A percentile compares a stretch with the other conserved stretches of the same genome.
phyloP scores from a whole-genome alignment of 2,329 filamentous ascomycete species.

The Seiridium unicorne region DNA sequence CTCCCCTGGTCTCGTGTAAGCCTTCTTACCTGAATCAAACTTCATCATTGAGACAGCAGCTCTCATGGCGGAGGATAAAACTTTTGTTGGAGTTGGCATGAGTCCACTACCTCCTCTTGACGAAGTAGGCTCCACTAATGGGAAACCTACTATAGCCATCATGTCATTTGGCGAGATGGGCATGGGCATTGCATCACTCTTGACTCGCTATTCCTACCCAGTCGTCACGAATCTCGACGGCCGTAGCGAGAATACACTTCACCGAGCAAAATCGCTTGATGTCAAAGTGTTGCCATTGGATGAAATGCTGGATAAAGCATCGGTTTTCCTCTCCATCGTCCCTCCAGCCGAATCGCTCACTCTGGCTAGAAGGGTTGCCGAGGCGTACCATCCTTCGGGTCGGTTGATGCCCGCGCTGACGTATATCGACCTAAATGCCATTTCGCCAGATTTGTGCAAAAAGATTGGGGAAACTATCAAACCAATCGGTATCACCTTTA shows the following conservation, averaged over 20 bases:
- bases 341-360: not conserved
- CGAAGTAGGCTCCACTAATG: not conserved
- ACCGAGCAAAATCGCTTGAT: not conserved
- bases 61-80: not conserved
- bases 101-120: not conserved
- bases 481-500: not conserved
- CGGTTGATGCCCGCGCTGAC: not conserved
- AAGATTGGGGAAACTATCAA: not conserved
- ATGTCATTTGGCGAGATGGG: conserved; percentile 1
- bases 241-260: not conserved
- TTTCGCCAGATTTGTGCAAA: not conserved
- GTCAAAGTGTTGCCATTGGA: not conserved
- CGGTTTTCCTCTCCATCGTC: not conserved
- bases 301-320: not conserved
- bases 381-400: not conserved
- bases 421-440: not conserved
- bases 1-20: too few relatives aligned
- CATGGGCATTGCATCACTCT: not conserved
- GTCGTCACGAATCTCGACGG: not conserved
- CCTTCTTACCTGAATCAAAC: too few relatives aligned
- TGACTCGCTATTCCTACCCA: not conserved
- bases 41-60: too few relatives aligned
- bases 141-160: conserved; percentile 1
- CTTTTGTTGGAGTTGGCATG: not conserved
- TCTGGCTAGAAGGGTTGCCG: not conserved